Conservation (phyloP, 2,329 filamentous ascomycete genomes). For the Epichloe glyceriae region DNA sequence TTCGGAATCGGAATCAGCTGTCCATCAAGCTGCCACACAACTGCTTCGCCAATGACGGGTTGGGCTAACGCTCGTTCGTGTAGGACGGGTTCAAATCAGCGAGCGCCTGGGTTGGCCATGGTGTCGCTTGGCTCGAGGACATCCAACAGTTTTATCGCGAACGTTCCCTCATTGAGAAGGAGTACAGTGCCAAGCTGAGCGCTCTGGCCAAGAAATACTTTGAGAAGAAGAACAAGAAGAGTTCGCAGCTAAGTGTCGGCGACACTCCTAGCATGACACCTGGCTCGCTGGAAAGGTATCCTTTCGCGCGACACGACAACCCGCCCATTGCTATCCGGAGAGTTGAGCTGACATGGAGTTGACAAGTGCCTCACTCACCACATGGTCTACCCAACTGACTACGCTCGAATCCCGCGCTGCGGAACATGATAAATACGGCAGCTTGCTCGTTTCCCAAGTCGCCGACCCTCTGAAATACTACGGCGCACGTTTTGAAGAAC, state of each 20-base stretch:
- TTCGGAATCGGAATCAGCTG: background rate
- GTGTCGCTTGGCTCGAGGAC: slow-evolving; percentile 91
- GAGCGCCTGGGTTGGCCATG: slow-evolving; percentile 79
- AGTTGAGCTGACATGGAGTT: background rate
- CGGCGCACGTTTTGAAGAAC: slow-evolving; percentile 67
- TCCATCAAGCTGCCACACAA: background rate
- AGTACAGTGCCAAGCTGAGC: slow-evolving; percentile 81
- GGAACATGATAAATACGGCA: slow-evolving; percentile 78
- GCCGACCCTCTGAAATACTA: slow-evolving; percentile 77
- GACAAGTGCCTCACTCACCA: slow-evolving; percentile 76
- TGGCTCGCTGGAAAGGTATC: slow-evolving; percentile 77
- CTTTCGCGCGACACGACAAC: background rate
- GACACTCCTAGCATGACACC: slow-evolving; percentile 88
- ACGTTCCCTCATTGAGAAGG: slow-evolving; percentile 86
- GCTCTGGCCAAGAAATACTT: slow-evolving; percentile 90
- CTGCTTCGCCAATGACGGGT: background rate
- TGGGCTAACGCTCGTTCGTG: background rate
- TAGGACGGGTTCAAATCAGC: slow-evolving; percentile 95
- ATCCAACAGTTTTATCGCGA: slow-evolving; percentile 97
- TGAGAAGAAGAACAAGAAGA: slow-evolving; percentile 90
- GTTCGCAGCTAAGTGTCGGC: slow-evolving; percentile 77
- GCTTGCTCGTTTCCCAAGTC: slow-evolving; percentile 64
- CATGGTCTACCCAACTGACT: slow-evolving; percentile 87
- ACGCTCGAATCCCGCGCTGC: slow-evolving; percentile 77
- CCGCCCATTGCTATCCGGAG: background rate